Evolutionary conservation across 352 stramenopile species (phyloP).

Genomic region (Pythium phragmitis): DNA sequence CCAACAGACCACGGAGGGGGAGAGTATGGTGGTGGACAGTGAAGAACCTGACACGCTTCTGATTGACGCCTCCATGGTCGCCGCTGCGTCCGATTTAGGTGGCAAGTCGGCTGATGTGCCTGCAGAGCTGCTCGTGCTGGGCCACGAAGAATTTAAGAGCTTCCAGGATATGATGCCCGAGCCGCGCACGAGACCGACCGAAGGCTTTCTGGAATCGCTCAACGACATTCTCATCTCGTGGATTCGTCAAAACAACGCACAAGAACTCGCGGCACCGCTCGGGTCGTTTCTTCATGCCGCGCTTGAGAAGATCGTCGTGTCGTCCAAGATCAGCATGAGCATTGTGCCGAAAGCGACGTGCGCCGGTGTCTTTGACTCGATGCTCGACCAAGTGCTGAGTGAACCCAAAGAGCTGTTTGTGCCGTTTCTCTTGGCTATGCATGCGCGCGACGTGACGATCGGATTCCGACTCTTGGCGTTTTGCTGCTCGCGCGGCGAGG

Average conservation of each 20-base stretch:
- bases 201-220: slow-evolving; percentile 75
- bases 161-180: slow-evolving; percentile 75
- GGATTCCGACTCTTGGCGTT: slow-evolving; percentile 74
- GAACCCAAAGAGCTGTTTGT: slow-evolving; percentile 68
- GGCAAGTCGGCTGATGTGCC: slow-evolving; percentile 42
- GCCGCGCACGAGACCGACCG: slow-evolving; percentile 53
- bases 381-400: slow-evolving; percentile 79
- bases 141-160: slow-evolving; percentile 71
- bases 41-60: slow-evolving; percentile 22
- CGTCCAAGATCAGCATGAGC: slow-evolving; percentile 65
- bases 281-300: slow-evolving; percentile 64
- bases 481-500: slow-evolving; percentile 57
- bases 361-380: slow-evolving; percentile 68
- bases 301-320: slow-evolving; percentile 75
- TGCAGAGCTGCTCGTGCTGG: slow-evolving; percentile 52
- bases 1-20: slow-evolving; percentile 31
- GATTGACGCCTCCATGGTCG: slow-evolving; percentile 26
- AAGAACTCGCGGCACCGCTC: slow-evolving; percentile 57
- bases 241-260: slow-evolving; percentile 74
- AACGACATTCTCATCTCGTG: slow-evolving; percentile 85
- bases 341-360: slow-evolving; percentile 62
- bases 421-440: slow-evolving; percentile 80
- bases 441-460: slow-evolving; percentile 68
- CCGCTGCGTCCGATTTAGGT: slow-evolving; percentile 18
- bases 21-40: neutral